A percentile compares a stretch with the other conserved stretches of the same genome.
These are phyloP conservation scores for Phyllosticta citribraziliensis DNA, from an alignment of 2,329 filamentous ascomycete genomes.

Conservation along the genomic window DNA sequence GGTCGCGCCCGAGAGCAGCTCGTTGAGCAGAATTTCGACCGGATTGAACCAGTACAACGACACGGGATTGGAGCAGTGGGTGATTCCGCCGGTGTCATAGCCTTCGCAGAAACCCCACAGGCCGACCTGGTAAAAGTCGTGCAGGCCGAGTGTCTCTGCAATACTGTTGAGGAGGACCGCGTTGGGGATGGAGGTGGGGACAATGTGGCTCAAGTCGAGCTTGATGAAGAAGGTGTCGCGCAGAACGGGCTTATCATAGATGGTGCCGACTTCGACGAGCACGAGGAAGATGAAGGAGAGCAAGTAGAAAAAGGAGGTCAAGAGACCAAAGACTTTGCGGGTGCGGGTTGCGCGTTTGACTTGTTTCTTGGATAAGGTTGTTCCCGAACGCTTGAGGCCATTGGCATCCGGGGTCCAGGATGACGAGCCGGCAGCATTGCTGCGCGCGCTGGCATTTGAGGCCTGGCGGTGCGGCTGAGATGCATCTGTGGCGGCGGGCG, in stretches of 20 bases:
- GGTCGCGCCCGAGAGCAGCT: constrained; percentile 71
- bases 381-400: constrained; percentile 8
- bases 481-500: neutral
- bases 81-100: constrained; percentile 64
- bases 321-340: constrained; percentile 51
- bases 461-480: neutral
- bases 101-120: constrained; percentile 91
- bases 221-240: constrained; percentile 73
- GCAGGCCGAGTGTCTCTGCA: constrained; percentile 72
- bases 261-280: constrained; percentile 71
- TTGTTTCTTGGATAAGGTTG: constrained; percentile 23
- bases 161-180: constrained; percentile 75
- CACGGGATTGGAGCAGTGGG: constrained; percentile 60
- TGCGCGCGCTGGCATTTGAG: neutral
- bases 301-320: constrained; percentile 62
- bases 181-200: constrained; percentile 63
- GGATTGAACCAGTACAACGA: constrained; percentile 87
- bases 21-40: constrained; percentile 65
- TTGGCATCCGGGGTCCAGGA: constrained; percentile 4
- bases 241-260: constrained; percentile 50
- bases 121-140: constrained; percentile 90
- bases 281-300: constrained; percentile 69
- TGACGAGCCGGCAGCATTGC: neutral
- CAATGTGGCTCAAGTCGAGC: constrained; percentile 72
- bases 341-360: constrained; percentile 34